phyloP scores from a whole-genome alignment of 352 stramenopile species.

The Phytopythium cucurbitacearum region DNA sequence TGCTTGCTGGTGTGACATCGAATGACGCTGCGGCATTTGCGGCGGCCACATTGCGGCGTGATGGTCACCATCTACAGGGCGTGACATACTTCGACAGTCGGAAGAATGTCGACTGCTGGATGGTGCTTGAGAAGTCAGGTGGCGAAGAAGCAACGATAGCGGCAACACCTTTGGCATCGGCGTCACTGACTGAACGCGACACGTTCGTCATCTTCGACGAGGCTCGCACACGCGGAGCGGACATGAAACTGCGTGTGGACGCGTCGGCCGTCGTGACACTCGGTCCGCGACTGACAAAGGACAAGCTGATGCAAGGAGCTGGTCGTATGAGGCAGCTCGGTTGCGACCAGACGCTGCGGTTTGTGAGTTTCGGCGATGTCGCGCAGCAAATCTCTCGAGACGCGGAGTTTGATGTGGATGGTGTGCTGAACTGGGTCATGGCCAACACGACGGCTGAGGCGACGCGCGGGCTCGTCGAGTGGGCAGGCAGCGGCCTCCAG shows the following conservation, averaged over 20 bases:
- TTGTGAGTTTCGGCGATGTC: conserved; percentile 71
- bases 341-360: conserved; percentile 48
- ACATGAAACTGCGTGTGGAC: conserved; percentile 81
- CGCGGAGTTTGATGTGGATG: conserved; percentile 11
- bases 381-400: conserved; percentile 9
- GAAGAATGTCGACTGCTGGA: conserved; percentile 60
- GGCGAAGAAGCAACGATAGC: conserved; percentile 13
- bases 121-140: conserved; percentile 54
- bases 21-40: conserved; percentile 49
- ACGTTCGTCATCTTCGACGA: conserved; percentile 92
- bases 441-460: conserved; percentile 76
- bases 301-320: conserved; percentile 92
- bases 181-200: conserved; percentile 71
- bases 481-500: conserved; percentile 73
- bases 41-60: conserved; percentile 9
- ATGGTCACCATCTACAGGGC: conserved; percentile 22
- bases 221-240: conserved; percentile 76
- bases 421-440: conserved; percentile 87
- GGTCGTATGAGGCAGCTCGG: conserved; percentile 83
- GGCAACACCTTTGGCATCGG: conserved; percentile 45
- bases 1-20: conserved; percentile 67
- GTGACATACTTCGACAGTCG: conserved; percentile 84
- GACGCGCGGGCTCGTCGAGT: conserved; percentile 62
- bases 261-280: conserved; percentile 80
- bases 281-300: conserved; percentile 83